phyloP scores from a whole-genome alignment of 192 early-diverging fungal genomes.

The Mortierella claussenii region DNA sequence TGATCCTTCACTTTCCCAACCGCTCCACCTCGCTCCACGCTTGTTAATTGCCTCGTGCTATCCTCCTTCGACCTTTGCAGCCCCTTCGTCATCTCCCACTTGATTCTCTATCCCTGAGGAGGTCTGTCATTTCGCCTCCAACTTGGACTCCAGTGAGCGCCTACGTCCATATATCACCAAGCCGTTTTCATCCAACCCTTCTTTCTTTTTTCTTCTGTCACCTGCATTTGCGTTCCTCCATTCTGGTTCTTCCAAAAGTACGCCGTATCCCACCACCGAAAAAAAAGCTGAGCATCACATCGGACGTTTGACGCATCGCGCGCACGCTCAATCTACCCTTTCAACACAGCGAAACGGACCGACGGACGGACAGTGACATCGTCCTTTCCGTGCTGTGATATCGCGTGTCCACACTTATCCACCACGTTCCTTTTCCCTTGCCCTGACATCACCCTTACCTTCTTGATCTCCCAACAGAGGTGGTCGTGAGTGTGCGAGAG shows the following conservation, averaged over 20 bases:
- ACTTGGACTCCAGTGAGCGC: too few relatives aligned
- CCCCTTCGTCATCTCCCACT: neutral
- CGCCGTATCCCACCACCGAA: neutral
- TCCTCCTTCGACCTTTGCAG: too few relatives aligned
- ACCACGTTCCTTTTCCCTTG: neutral
- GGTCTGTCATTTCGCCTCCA: too few relatives aligned
- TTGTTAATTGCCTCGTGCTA: too few relatives aligned
- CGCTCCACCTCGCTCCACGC: neutral
- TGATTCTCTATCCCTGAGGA: neutral
- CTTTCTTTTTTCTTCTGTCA: too few relatives aligned
- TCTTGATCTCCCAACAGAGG: too few relatives aligned
- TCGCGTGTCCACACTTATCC: neutral
- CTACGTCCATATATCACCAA: neutral
- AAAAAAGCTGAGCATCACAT: slow-evolving; percentile 3
- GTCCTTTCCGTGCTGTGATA: neutral
- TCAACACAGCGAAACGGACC: neutral
- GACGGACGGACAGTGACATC: neutral
- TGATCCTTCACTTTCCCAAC: neutral
- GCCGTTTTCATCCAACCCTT: neutral
- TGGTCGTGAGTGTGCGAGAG: too few relatives aligned
- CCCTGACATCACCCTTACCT: neutral
- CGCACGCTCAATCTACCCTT: neutral
- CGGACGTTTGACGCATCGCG: slow-evolving; percentile 1
- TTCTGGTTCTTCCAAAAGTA: too few relatives aligned
- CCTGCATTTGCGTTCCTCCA: neutral